These are phyloP conservation scores for Syncephalastrum contaminatum DNA, from an alignment of 371 early-diverging fungal genomes.

Conservation along the genomic window DNA sequence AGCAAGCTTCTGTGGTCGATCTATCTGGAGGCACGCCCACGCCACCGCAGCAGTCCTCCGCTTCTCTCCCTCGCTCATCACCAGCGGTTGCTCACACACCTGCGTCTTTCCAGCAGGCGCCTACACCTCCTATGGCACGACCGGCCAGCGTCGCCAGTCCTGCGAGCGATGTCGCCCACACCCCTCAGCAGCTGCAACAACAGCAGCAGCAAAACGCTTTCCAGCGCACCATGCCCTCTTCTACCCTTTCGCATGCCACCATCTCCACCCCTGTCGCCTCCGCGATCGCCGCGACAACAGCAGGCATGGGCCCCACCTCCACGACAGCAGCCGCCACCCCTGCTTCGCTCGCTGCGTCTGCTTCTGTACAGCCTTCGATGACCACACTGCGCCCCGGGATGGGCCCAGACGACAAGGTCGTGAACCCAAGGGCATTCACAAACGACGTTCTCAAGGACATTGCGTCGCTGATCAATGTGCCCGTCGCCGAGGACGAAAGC, in stretches of 20 bases:
- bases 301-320: neutral
- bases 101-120: neutral
- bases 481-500: neutral
- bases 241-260: too few species aligned
- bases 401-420: conserved; percentile 31
- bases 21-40: too few species aligned
- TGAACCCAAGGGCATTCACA: conserved; percentile 29
- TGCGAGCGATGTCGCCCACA: conserved; percentile 1
- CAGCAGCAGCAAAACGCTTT: neutral
- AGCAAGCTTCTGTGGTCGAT: conserved; percentile 2
- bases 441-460: conserved; percentile 41
- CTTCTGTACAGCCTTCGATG: conserved; percentile 2
- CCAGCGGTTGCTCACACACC: too few species aligned
- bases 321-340: neutral
- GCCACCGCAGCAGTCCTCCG: too few species aligned
- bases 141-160: too few species aligned
- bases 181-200: conserved; percentile 2
- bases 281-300: neutral
- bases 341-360: neutral
- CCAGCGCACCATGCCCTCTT: too few species aligned
- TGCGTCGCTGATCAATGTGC: conserved; percentile 15
- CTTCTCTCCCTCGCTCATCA: too few species aligned
- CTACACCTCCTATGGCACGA: neutral
- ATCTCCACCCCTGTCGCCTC: neutral
- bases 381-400: conserved; percentile 29